A percentile compares a stretch with the other conserved stretches of the same genome.
phyloP scores from a whole-genome alignment of 306 rosid species.

The Prunus mume region DNA sequence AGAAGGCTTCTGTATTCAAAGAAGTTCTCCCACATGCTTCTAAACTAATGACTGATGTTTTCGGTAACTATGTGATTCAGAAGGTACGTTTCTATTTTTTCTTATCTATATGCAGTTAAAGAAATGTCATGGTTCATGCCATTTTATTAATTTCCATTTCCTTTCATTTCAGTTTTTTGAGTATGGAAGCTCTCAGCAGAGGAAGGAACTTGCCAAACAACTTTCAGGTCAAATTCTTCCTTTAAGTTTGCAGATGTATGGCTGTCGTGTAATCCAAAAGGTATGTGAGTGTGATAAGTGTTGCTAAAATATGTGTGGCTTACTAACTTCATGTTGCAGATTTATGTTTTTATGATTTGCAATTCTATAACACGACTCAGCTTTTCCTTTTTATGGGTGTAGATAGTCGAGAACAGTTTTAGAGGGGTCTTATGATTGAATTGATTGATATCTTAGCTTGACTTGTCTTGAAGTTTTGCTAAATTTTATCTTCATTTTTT shows the following conservation, averaged over 20 bases:
- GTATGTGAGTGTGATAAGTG: constrained; percentile 21
- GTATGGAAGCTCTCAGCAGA: constrained; percentile 57
- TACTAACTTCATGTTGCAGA: constrained; percentile 8
- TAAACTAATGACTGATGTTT: constrained; percentile 60
- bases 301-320: background rate
- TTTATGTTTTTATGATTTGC: background rate
- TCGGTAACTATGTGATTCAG: constrained; percentile 71
- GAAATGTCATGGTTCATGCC: background rate
- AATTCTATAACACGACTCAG: background rate
- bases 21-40: constrained; percentile 63
- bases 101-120: background rate
- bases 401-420: background rate
- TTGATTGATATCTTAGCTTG: background rate
- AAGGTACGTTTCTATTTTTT: constrained; percentile 39
- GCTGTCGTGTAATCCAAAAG: constrained; percentile 82
- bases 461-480: background rate
- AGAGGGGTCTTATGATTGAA: background rate
- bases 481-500: background rate
- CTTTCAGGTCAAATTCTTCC: constrained; percentile 55
- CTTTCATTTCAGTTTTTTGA: constrained; percentile 48
- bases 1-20: constrained; percentile 54
- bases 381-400: background rate
- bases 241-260: constrained; percentile 72
- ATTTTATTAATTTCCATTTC: background rate
- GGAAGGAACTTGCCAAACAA: constrained; percentile 53